Evolutionary conservation across 2,329 filamentous ascomycete genomes (phyloP), one percentile per base, ranked within the genome.

Genomic region (Tolypocladium sp.): DNA sequence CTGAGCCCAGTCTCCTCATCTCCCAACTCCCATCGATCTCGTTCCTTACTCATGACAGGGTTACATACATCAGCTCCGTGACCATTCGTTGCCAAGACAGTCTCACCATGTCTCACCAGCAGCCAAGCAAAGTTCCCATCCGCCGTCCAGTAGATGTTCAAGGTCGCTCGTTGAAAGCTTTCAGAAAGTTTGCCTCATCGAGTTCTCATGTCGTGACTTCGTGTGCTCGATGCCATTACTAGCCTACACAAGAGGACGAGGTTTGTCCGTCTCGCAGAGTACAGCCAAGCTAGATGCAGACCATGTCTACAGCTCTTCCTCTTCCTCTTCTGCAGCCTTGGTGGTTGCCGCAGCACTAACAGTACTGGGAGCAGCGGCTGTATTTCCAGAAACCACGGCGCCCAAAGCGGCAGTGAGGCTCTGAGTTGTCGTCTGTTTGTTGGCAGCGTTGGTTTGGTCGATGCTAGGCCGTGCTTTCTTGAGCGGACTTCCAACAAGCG

Each of bases 391-490:
- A 33, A 71, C 62, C 27, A 65, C 66, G 6, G 71, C 64, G 35
- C 69, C 71, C 41, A 74, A 58, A 40, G 73, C 72, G 27, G 72
- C 69, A 44, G 69, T 76, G 52, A 76, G 64, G 49, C 66, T 73
- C 58, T 73, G 72, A 10, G 70, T 67, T 25, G 67, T 59, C 27
- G 67, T 62, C 53, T 65, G 65, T 56, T 65, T 71, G 40, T 70
- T 63, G 22, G 57, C 62, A 40, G 58, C 58, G 44, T 63, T 64
- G 15, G 63, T 62, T 20, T 69, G 67, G 55, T 74, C 73, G 42
- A 74, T 64, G 65, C 86, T 89, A 1, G 87, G 82, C 41, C 89
- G 80, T 60, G 90, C 87, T 69, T 87, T 91, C 79, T 92, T 92
- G 66, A 90, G 80, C 1, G 89, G 89, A 64, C 87, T 91, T 55